Evolutionary conservation across 192 early-diverging fungal genomes (phyloP).

Genomic region (Podila epigama): DNA sequence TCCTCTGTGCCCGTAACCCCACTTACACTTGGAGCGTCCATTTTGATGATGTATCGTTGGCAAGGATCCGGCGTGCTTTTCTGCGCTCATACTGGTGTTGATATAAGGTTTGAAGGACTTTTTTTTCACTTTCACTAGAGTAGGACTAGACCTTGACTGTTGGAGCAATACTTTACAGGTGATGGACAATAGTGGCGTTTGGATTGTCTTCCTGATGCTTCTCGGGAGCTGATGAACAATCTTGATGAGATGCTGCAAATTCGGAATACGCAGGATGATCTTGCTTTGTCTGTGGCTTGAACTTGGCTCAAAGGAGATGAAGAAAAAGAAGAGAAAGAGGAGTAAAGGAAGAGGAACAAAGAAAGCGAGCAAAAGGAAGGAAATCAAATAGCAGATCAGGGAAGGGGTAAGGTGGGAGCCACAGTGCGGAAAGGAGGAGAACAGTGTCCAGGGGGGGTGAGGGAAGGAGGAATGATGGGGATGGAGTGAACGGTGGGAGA

Average conservation of each 20-base stretch:
- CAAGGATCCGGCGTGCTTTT: slow-evolving; percentile 42
- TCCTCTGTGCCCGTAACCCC: neutral
- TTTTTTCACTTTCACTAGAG: too few relatives aligned
- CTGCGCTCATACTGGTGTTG: slow-evolving; percentile 35
- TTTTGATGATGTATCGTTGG: slow-evolving; percentile 49
- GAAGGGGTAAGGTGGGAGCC: too few relatives aligned
- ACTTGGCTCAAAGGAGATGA: neutral
- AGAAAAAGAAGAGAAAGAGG: neutral
- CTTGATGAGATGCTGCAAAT: neutral
- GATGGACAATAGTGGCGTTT: neutral
- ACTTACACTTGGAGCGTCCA: slow-evolving; percentile 32
- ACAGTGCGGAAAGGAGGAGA: too few relatives aligned
- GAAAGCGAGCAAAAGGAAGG: neutral
- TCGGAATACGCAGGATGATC: too few relatives aligned
- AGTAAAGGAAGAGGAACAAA: neutral
- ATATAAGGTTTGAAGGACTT: neutral
- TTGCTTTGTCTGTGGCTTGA: too few relatives aligned
- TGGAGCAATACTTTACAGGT: too few relatives aligned
- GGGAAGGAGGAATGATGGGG: too few relatives aligned
- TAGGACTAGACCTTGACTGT: too few relatives aligned
- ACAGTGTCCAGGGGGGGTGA: too few relatives aligned
- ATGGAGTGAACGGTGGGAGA: too few relatives aligned
- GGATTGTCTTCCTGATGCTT: neutral
- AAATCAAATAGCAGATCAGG: neutral
- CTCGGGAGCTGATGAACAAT: neutral